Evolutionary conservation across 345 rosid species (phyloP).

Genomic region (Mangifera indica): DNA sequence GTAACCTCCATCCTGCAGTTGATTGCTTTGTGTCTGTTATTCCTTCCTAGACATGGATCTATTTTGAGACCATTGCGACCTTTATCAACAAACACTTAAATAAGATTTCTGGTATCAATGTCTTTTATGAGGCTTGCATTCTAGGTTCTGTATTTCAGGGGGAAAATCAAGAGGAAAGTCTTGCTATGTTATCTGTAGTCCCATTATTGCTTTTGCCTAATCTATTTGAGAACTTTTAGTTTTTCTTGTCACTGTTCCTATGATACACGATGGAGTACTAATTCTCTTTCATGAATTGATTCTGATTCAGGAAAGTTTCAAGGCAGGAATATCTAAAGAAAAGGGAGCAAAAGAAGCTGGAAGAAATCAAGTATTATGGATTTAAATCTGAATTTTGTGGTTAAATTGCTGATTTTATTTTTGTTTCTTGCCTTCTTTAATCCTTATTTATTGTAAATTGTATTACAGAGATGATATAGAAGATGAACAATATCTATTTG

Average conservation of each 20-base stretch:
- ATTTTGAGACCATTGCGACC: background rate
- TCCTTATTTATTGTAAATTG: slow-evolving; percentile 12
- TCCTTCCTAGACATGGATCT: background rate
- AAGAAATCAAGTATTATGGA: slow-evolving; percentile 66
- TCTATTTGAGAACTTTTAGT: background rate
- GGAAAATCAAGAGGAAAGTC: background rate
- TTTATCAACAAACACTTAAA: background rate
- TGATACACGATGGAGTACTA: background rate
- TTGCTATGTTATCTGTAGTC: background rate
- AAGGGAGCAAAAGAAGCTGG: slow-evolving; percentile 96
- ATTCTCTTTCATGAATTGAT: slow-evolving; percentile 20
- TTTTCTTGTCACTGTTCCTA: background rate
- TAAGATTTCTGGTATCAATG: background rate
- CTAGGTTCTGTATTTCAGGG: background rate
- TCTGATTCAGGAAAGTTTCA: slow-evolving; percentile 69
- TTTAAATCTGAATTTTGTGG: slow-evolving; percentile 4
- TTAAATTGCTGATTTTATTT: background rate
- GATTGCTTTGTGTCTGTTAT: background rate
- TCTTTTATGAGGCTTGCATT: background rate
- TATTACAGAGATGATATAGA: slow-evolving; percentile 76
- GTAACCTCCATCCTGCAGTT: background rate
- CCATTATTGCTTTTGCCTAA: background rate
- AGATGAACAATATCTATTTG: slow-evolving; percentile 85
- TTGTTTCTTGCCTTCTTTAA: background rate
- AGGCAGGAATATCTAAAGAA: slow-evolving; percentile 89